These are phyloP conservation scores for Podaxis rugospora DNA, from an alignment of 768 basidiomycete species.

Conservation along the genomic window DNA sequence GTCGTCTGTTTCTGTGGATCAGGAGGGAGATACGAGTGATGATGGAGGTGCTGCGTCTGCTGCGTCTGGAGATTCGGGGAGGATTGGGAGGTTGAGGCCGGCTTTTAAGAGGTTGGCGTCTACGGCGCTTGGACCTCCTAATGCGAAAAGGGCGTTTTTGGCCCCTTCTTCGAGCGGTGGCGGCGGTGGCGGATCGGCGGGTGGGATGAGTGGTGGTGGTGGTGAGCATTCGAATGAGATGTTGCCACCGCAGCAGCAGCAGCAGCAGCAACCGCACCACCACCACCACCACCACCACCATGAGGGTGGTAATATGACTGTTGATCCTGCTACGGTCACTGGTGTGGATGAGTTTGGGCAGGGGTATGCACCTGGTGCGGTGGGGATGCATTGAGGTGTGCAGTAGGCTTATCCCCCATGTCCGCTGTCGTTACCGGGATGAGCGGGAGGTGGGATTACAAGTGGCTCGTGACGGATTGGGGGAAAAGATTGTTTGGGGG, in stretches of 20 bases:
- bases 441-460: not conserved
- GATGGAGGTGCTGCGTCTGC: slow-evolving; percentile 15
- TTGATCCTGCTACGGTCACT: no score
- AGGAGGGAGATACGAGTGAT: slow-evolving; percentile 10
- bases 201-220: no score
- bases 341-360: not conserved
- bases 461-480: not conserved
- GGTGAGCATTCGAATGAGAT: not conserved
- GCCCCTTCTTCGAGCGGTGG: not conserved
- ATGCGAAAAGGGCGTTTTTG: slow-evolving; percentile 36
- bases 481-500: not conserved
- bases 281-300: not conserved
- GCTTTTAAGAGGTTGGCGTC: slow-evolving; percentile 72
- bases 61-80: slow-evolving; percentile 18
- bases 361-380: not conserved
- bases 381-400: not conserved
- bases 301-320: not conserved
- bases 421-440: not conserved
- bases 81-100: slow-evolving; percentile 39
- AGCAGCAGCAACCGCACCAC: not conserved
- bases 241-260: not conserved
- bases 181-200: no score
- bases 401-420: no score
- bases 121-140: slow-evolving; percentile 62
- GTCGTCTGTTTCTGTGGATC: slow-evolving; percentile 29